These are phyloP conservation scores for Penicillium crystallinum DNA, from an alignment of 495 filamentous ascomycete genomes.

Conservation along the genomic window DNA sequence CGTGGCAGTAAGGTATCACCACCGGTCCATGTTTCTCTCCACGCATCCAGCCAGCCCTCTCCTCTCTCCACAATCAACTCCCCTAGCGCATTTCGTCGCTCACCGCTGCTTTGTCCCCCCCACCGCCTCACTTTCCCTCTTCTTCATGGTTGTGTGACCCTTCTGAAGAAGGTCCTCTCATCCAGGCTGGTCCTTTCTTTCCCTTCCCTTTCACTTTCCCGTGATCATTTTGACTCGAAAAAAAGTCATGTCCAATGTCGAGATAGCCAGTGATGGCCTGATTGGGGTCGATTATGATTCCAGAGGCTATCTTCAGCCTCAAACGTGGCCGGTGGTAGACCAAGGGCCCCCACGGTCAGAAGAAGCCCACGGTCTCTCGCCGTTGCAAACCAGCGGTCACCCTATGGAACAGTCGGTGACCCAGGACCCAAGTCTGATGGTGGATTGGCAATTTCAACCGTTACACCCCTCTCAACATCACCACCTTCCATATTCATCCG, in stretches of 20 bases:
- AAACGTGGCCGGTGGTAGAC: conserved; percentile 40
- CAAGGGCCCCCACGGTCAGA: conserved; percentile 33
- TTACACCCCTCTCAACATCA: conserved; percentile 33
- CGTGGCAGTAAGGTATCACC: background rate
- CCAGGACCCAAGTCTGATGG: conserved; percentile 42
- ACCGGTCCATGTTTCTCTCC: background rate
- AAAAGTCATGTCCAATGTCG: conserved; percentile 41
- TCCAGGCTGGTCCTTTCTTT: conserved; percentile 24
- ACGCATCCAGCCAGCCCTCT: conserved; percentile 18
- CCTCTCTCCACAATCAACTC: conserved; percentile 25
- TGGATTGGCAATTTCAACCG: conserved; percentile 51
- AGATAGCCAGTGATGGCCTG: conserved; percentile 41
- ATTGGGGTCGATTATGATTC: conserved; percentile 47
- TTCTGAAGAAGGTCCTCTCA: conserved; percentile 28
- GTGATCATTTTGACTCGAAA: conserved; percentile 12
- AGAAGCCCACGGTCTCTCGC: conserved; percentile 36
- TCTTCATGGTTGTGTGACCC: conserved; percentile 20
- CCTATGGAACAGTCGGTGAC: conserved; percentile 42
- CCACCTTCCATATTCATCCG: conserved; percentile 39
- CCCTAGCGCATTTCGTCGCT: conserved; percentile 39
- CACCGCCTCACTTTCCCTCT: conserved; percentile 32
- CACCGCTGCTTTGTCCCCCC: conserved; percentile 49
- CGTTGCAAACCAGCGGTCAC: conserved; percentile 47
- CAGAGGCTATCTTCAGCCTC: conserved; percentile 41
- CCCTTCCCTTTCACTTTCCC: conserved; percentile 5